These are phyloP conservation scores for Ogataea henricii DNA, from an alignment of 805 yeast species.

Conservation along the genomic window DNA sequence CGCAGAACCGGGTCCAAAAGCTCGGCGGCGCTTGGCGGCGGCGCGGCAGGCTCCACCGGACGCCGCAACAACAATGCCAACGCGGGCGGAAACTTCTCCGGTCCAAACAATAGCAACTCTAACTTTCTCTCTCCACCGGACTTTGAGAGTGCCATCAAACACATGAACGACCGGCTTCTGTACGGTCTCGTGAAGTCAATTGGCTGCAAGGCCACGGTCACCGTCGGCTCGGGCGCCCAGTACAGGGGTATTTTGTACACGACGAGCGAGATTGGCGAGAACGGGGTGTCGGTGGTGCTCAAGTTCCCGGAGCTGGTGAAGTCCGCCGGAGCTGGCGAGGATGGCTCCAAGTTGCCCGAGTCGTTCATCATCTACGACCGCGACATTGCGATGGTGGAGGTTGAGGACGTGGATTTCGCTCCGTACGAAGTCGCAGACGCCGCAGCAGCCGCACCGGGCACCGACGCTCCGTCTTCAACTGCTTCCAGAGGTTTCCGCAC, in stretches of 20 bases:
- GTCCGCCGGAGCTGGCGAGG: constrained; percentile 37
- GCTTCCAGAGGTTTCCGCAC: constrained; percentile 60
- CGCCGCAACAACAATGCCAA: constrained; percentile 11
- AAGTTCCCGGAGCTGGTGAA: constrained; percentile 48
- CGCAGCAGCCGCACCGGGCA: constrained; percentile 8
- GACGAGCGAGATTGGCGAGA: constrained; percentile 39
- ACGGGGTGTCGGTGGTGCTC: constrained; percentile 57
- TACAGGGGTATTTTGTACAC: constrained; percentile 61
- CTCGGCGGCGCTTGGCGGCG: constrained; percentile 12
- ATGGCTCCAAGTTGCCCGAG: constrained; percentile 42
- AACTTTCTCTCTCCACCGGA: constrained; percentile 30
- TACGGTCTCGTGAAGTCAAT: constrained; percentile 58
- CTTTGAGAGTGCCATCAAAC: constrained; percentile 32
- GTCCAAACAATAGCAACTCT: constrained; percentile 22
- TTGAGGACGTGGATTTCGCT: constrained; percentile 41
- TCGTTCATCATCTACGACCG: constrained; percentile 48
- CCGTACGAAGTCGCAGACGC: constrained; percentile 2
- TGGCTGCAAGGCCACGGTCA: constrained; percentile 58
- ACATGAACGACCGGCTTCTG: constrained; percentile 56
- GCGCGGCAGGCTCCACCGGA: neutral
- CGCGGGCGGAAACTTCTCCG: constrained; percentile 6
- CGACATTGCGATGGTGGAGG: constrained; percentile 53
- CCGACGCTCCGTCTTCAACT: constrained; percentile 16
- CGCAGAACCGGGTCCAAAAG: constrained; percentile 31
- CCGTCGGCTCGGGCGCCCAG: constrained; percentile 62